Percentiles rank a stretch among this genome's conserved stretches.
phyloP scores from a whole-genome alignment of 202 grass and related monocot species.

The Carex arenaria region DNA sequence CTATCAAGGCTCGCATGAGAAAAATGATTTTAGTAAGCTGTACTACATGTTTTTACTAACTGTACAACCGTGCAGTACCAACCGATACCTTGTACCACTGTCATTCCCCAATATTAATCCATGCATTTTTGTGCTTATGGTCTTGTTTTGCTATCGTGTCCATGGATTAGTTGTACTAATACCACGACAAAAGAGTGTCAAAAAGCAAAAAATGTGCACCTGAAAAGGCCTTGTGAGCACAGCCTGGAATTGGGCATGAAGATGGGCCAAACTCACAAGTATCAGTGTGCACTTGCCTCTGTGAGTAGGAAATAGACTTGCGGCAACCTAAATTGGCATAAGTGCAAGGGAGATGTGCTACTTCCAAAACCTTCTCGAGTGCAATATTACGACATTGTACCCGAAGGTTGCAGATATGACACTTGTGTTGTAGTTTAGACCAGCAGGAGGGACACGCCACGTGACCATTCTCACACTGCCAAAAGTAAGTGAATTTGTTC shows the following conservation, averaged over 20 bases:
- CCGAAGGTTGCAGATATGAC: conserved; percentile 48
- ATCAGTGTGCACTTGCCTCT: conserved; percentile 45
- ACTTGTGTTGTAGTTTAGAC: conserved; percentile 60
- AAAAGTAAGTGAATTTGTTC: conserved; percentile 10
- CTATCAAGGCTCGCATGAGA: background rate
- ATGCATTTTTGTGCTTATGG: background rate
- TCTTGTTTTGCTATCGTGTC: background rate
- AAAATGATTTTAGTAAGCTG: background rate
- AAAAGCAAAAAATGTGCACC: background rate
- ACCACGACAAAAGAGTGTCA: background rate
- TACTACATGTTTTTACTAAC: background rate
- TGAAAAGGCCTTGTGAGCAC: conserved; percentile 37
- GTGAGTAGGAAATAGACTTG: conserved; percentile 32
- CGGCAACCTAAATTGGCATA: conserved; percentile 52
- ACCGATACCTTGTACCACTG: background rate
- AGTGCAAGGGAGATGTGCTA: conserved; percentile 42
- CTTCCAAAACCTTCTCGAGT: conserved; percentile 73
- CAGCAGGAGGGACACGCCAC: conserved; percentile 75
- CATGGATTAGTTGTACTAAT: background rate
- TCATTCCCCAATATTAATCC: background rate
- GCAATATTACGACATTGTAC: conserved; percentile 40
- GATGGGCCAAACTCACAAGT: conserved; percentile 41
- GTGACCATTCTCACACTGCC: conserved; percentile 70
- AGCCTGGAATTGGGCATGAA: conserved; percentile 37
- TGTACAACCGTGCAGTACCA: background rate